These are phyloP conservation scores for Plasmodium gaboni DNA, from an alignment of 169 alveolate species.

Conservation along the genomic window DNA sequence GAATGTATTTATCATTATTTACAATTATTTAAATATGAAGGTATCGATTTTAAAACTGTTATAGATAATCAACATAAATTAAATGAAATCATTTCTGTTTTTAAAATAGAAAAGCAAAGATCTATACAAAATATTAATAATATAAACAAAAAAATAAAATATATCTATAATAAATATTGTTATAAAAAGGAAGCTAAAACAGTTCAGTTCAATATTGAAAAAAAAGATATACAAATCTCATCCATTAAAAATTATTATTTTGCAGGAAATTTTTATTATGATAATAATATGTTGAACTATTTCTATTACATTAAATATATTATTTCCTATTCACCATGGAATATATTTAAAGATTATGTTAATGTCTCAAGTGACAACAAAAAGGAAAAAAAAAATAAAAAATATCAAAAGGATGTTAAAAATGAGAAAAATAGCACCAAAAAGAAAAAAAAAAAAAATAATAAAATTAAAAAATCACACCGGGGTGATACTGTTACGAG, in stretches of 20 bases:
- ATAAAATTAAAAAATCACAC: not conserved
- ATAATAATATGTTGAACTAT: conserved; percentile 37
- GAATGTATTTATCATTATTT: conserved; percentile 63
- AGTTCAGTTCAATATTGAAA: conserved; percentile 7
- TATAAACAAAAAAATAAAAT: conserved; percentile 36
- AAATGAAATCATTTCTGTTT: conserved; percentile 11
- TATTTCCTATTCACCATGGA: conserved; percentile 66
- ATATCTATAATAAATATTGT: conserved; percentile 35
- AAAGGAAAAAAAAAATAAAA: not conserved
- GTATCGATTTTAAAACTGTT: conserved; percentile 36
- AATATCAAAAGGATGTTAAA: too few relatives aligned
- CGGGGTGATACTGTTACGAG: too few relatives aligned
- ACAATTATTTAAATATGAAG: conserved; percentile 67
- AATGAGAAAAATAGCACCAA: too few relatives aligned
- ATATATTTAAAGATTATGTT: conserved; percentile 38
- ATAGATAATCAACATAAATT: conserved; percentile 12
- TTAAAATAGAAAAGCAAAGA: conserved; percentile 47
- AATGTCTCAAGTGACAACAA: not conserved
- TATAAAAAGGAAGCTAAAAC: conserved; percentile 66
- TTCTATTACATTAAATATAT: conserved; percentile 53
- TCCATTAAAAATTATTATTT: conserved; percentile 15
- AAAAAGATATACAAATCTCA: conserved; percentile 20
- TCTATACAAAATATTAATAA: conserved; percentile 22
- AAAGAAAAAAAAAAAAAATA: too few relatives aligned
- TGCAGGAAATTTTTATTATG: conserved; percentile 36